Base-by-base conservation (phyloP, 2,329 filamentous ascomycete species). In the Xylariales sp. region DNA sequence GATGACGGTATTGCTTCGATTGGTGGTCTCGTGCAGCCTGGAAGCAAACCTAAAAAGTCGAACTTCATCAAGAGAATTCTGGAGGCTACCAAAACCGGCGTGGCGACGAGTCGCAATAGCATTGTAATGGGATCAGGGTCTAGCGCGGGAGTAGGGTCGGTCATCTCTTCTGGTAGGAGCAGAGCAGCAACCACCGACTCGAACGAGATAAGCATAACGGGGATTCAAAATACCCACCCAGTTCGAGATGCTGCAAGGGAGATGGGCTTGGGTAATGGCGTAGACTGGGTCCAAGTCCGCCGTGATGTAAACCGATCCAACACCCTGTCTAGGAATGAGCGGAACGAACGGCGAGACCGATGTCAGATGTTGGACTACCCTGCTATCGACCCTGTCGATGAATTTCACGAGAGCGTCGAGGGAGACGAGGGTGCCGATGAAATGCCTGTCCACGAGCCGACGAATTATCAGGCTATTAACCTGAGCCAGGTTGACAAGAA, bases 201-300 rank as follows among this genome's bases (percentile, higher is more conserved):
- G n/a, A n/a, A n/a, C n/a, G n/a, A n/a, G n/a, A n/a, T n/a, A n/a
- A n/a, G n/a, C n/a, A n/a, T n/a, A n/a, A n/a, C n/a, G n/a, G n/a
- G n/a, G n/a, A n/a, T n/a, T n/a, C n/a, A n/a, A n/a, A 61, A 49
- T 30, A 46, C 55, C 10, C 56, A 57, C 18, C 50, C 60, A 40
- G 62, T 55, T 38, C 67, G 69, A 31, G 76, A 80, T 44, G 65
- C 74, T 5, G 75, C 80, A 12, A 74, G 77, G 40, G 88, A 94
- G 14, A 85, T 85, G 74, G 88, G 85, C 3, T 61, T 85, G 6
- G 74, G 68, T 25, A 50, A 66, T 15, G 67, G 66, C 10, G 75
- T 86, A 12, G 91, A 97, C 58, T 98, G 93, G 90, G 89, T 98
- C n/a, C 90, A 97, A 59, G 89, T 97, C 16, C 84, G 93, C 24